Evolutionary conservation across 1,139 yeast genomes (phyloP).

Genomic region (Kodamaea ohmeri): DNA sequence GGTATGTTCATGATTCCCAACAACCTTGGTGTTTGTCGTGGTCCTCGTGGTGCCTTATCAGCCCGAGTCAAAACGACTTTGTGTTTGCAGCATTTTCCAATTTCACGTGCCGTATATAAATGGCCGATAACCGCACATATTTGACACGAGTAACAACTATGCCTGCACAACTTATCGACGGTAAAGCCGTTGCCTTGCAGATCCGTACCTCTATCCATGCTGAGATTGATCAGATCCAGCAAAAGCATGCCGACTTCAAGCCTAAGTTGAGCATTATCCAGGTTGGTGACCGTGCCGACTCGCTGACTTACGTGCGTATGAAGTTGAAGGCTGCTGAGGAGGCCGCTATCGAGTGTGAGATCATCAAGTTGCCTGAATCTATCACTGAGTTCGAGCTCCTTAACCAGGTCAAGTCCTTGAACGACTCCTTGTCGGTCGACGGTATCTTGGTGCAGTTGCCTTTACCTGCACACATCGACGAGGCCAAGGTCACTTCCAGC

Average conservation of each 20-base stretch:
- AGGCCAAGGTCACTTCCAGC: constrained; percentile 70
- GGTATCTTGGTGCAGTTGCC: constrained; percentile 94
- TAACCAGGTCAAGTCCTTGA: constrained; percentile 57
- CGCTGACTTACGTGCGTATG: constrained; percentile 93
- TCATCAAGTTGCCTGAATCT: constrained; percentile 64
- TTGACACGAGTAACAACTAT: constrained; percentile 16
- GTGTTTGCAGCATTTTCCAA: neutral
- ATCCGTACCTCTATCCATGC: constrained; percentile 48
- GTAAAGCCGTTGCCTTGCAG: constrained; percentile 63
- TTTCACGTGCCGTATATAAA: constrained; percentile 9
- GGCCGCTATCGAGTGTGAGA: constrained; percentile 71
- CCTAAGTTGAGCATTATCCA: constrained; percentile 85
- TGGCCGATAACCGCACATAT: neutral
- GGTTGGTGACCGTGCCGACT: constrained; percentile 88
- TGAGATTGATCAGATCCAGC: constrained; percentile 57
- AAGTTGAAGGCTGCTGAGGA: constrained; percentile 88
- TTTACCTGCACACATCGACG: constrained; percentile 78
- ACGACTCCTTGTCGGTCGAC: constrained; percentile 67
- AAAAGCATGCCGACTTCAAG: constrained; percentile 56
- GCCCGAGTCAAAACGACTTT: constrained; percentile 14
- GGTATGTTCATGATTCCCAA: too few species aligned
- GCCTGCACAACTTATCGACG: constrained; percentile 55
- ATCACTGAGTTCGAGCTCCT: constrained; percentile 59
- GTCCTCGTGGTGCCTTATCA: neutral
- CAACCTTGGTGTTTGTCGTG: too few species aligned